Base-by-base conservation (phyloP, 176 grass and related monocot species). In the Aegilops umbellulata region DNA sequence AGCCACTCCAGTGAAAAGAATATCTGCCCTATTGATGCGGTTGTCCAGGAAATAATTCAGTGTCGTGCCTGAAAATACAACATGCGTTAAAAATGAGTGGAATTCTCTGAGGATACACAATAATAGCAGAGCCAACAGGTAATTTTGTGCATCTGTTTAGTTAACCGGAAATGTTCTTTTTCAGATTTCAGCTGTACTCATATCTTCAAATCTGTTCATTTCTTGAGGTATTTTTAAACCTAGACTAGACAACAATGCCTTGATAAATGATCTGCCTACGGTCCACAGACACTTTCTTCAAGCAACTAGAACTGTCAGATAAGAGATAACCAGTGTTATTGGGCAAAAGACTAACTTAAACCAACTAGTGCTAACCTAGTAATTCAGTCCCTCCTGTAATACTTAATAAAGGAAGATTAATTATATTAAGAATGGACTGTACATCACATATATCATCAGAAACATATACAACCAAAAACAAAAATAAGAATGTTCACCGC, bases 1-100 rank as follows among this genome's bases (percentile, higher is more conserved):
- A 26, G n/a, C 93, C 32, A 90, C 90, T 35, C 90, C 90, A 15
- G 90, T 77, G 80, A 95, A 95, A 74, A 95, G 86, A 85, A 95
- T 93, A 41, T 90, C 90, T 58, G 93, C 90, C 66, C n/a, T 84
- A 80, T 95, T 95, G 82, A 95, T 93, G 20, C 88, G 88, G 80
- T 93, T 83, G 74, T 90, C 88, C 23, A 95, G 88, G 79, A 93
- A 93, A 80, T 92, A 92, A 60, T 95, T 95, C 60, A 95, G 60
- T 5, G 90, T 95, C 9, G 93, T 92, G 13, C 93, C 93, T 95
- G 82, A 80, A 95, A 63, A 32, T 67, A 67, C 27, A 67, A 6
- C 11, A 30, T 0, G 0, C 5, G 38, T 0, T 41, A 41, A 41
- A 41, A 41, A 42, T 42, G 39, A 3, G 39, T 3, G 5, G 9